These are phyloP conservation scores for Metschnikowia aberdeeniae DNA, from an alignment of 805 yeast species.

Conservation along the genomic window DNA sequence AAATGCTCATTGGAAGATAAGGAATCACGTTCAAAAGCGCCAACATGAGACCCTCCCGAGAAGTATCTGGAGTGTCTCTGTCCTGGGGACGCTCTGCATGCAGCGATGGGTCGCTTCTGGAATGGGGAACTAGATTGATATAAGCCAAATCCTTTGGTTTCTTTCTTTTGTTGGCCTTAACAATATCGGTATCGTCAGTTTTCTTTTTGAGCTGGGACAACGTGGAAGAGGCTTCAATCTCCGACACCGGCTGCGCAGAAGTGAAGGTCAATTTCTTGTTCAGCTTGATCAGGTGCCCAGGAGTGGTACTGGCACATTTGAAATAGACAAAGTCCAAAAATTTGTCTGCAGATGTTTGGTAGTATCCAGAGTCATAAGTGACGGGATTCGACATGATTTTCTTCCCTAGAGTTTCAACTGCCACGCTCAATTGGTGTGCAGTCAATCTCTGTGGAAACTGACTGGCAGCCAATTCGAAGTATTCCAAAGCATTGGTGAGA, in stretches of 20 bases:
- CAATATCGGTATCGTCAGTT: constrained; percentile 19
- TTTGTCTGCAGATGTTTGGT: constrained; percentile 24
- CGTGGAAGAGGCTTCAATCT: constrained; percentile 35
- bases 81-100: constrained; percentile 1
- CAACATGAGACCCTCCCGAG: constrained; percentile 46
- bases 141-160: constrained; percentile 28
- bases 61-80: constrained; percentile 33
- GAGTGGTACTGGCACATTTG: constrained; percentile 33
- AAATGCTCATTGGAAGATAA: constrained; percentile 41
- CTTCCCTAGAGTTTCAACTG: constrained; percentile 53
- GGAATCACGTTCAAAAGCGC: constrained; percentile 51
- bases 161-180: constrained; percentile 27
- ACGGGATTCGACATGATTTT: constrained; percentile 28
- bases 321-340: constrained; percentile 42
- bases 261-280: constrained; percentile 16
- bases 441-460: constrained; percentile 59
- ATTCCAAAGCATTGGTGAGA: constrained; percentile 26
- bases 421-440: constrained; percentile 51
- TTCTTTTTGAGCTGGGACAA: constrained; percentile 25
- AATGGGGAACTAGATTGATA: constrained; percentile 14
- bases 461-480: constrained; percentile 42
- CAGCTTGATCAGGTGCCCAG: constrained; percentile 26
- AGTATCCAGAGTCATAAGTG: constrained; percentile 4
- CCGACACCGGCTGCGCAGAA: constrained; percentile 38
- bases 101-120: constrained; percentile 6